Conservation (phyloP, 2,329 filamentous ascomycete species). For the Thermoascus crustaceus region DNA sequence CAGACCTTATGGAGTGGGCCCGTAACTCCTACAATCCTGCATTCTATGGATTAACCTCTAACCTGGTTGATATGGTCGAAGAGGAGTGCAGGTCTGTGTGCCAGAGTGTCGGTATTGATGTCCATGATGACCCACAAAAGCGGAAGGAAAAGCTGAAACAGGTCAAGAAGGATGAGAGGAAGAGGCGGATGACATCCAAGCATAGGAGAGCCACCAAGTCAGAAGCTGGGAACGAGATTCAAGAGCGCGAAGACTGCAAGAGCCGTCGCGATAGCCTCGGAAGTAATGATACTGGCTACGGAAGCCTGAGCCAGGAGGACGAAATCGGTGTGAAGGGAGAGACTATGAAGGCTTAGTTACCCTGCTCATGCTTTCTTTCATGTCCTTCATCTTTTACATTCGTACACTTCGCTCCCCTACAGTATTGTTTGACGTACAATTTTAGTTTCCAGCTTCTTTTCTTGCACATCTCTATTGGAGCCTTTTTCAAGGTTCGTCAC, state of each 20-base stretch:
- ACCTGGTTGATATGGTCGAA: constrained; percentile 30
- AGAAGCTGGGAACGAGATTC: too few relatives aligned
- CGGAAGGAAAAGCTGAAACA: constrained; percentile 15
- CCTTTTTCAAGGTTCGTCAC: too few relatives aligned
- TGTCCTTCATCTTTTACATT: not conserved
- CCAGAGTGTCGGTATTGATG: constrained; percentile 26
- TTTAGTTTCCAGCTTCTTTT: too few relatives aligned
- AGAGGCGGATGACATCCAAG: constrained; percentile 15
- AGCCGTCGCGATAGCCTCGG: constrained; percentile 21
- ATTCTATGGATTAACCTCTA: constrained; percentile 33
- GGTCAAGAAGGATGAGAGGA: constrained; percentile 10
- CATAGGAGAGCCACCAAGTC: constrained; percentile 11
- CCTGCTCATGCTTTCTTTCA: not conserved
- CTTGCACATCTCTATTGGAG: too few relatives aligned
- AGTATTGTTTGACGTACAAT: too few relatives aligned
- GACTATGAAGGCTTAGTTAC: not conserved
- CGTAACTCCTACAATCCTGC: constrained; percentile 37
- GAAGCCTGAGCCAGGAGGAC: constrained; percentile 20
- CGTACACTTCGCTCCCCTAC: not conserved
- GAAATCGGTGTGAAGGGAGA: not conserved
- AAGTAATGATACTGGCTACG: constrained; percentile 35
- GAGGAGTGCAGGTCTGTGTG: constrained; percentile 31
- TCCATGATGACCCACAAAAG: constrained; percentile 17
- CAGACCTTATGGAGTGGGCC: constrained; percentile 37
- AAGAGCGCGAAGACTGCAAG: constrained; percentile 8